A percentile compares a stretch with the other conserved stretches of the same genome.
Conservation (phyloP, 805 yeast species). For the Ogataea philodendri region DNA sequence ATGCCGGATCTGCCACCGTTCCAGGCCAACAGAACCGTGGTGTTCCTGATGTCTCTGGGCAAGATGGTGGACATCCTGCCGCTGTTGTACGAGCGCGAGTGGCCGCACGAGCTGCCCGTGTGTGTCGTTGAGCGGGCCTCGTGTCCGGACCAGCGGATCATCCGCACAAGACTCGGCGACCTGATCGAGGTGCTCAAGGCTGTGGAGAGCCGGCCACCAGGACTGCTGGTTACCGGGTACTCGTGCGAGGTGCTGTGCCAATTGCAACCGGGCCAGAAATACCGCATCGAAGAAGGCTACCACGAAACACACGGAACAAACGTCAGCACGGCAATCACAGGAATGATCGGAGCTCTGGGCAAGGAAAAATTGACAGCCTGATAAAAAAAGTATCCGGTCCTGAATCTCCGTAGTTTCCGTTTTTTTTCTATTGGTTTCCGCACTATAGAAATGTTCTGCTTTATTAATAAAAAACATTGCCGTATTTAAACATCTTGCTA, state of each 20-base stretch:
- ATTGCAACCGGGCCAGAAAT: constrained; percentile 22
- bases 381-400: background rate
- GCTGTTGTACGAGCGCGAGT: constrained; percentile 44
- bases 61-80: constrained; percentile 60
- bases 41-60: constrained; percentile 88
- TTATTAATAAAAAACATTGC: background rate
- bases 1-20: constrained; percentile 76
- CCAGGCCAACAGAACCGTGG: constrained; percentile 70
- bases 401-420: background rate
- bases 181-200: constrained; percentile 72
- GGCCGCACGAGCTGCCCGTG: constrained; percentile 75
- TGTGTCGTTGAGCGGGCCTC: constrained; percentile 89
- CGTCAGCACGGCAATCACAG: constrained; percentile 1
- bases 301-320: constrained; percentile 9
- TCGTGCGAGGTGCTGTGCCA: constrained; percentile 49
- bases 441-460: background rate
- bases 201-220: constrained; percentile 90
- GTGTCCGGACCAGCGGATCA: constrained; percentile 87
- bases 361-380: background rate
- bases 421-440: background rate
- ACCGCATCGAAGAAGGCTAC: constrained; percentile 28
- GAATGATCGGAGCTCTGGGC: constrained; percentile 6
- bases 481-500: background rate
- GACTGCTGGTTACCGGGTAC: constrained; percentile 76
- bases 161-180: constrained; percentile 65